Evolutionary conservation across 192 early-diverging fungal species (phyloP), one percentile per base, ranked within the genome.

Genomic region (Coemansia sp.): DNA sequence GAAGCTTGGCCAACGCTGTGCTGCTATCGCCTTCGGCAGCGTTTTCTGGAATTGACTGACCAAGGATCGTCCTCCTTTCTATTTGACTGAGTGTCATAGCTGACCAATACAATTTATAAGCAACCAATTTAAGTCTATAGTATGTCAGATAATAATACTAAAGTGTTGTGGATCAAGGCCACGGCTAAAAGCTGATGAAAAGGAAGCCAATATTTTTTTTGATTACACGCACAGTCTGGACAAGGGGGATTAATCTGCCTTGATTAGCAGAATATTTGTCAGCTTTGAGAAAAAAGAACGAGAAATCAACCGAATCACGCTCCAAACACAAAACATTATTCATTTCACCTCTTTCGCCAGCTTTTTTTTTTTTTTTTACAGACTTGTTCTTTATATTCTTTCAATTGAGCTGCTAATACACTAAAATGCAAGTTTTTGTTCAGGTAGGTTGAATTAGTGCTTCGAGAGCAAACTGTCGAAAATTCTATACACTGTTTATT

Each of bases 1-100:
- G 59, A 1, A 27, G 32, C 21, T 54, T 39, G 0, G 63, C 53
- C 19, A 78, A 50, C 11, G 30, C 29, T 8, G 24, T 19, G 33
- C 57, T 33, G 5, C 22, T 27, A 27, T 20, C 54, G 27, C 31
- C 42, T 1, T 5, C 32, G 63, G 19, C 10, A n/a, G 21, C 19
- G n/a, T 29, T 17, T 24, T 61, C 29, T 46, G 39, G 39, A 2
- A 71, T 25, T 22, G 54, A 20, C 31, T 70, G 72, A 5, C 78
- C 78, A 19, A 80, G 72, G 17, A 80, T 29, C 27, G 72, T 31
- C 32, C 68, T 59, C 14, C 53, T 54, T 52, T 73, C 71, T 1
- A 29, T 2, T 23, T 46, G 51, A 27, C 54, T 67, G 23, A 72
- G 64, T 50, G 39, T 46, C 39, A 46, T 46, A 14, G 39, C 39